Evolutionary conservation across 2,329 filamentous ascomycete genomes (phyloP).

Genomic region (Allantophomopsis lycopodina): DNA sequence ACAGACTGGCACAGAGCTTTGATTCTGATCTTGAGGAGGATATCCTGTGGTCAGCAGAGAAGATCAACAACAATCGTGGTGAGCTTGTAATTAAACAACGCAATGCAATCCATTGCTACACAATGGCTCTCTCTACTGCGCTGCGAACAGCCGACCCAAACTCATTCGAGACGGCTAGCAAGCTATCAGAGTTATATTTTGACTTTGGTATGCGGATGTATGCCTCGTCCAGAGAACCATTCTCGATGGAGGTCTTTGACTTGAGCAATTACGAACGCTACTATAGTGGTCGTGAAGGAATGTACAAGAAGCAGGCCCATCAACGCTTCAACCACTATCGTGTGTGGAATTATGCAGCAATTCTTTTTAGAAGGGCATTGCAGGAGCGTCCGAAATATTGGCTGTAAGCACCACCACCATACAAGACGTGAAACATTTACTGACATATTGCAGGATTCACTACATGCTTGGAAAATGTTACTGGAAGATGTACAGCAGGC

Average conservation of each 20-base stretch:
- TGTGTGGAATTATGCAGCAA: slow-evolving; percentile 50
- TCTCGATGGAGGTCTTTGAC: slow-evolving; percentile 52
- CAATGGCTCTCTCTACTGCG: slow-evolving; percentile 52
- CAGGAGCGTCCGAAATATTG: slow-evolving; percentile 45
- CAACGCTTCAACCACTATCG: slow-evolving; percentile 41
- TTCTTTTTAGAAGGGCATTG: slow-evolving; percentile 44
- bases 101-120: slow-evolving; percentile 28
- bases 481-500: slow-evolving; percentile 53
- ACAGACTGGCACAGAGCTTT: slow-evolving; percentile 23
- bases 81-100: slow-evolving; percentile 21
- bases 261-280: slow-evolving; percentile 47
- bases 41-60: slow-evolving; percentile 24
- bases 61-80: slow-evolving; percentile 21
- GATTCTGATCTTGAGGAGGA: slow-evolving; percentile 25
- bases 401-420: slow-evolving; percentile 31
- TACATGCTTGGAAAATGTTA: slow-evolving; percentile 60
- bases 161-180: slow-evolving; percentile 34
- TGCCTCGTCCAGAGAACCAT: slow-evolving; percentile 52
- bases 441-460: slow-evolving; percentile 30
- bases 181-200: slow-evolving; percentile 50
- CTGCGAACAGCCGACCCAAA: slow-evolving; percentile 36
- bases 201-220: slow-evolving; percentile 59
- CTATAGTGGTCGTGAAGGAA: slow-evolving; percentile 36
- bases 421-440: neutral
- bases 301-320: slow-evolving; percentile 44